phyloP scores from a whole-genome alignment of 257 asterid species.

The Fraxinus quadrangulata region DNA sequence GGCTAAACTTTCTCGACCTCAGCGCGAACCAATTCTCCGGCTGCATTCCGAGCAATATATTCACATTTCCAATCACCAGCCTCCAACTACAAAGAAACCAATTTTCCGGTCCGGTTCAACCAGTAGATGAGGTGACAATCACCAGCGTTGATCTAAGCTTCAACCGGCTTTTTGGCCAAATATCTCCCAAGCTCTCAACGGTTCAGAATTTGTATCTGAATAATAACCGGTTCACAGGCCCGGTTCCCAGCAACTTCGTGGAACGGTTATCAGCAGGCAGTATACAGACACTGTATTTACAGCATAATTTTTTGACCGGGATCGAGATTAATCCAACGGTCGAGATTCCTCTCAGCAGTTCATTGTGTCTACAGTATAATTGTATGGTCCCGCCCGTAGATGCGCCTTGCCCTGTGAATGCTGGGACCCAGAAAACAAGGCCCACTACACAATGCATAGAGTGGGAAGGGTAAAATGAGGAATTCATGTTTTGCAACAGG shows the following conservation, averaged over 20 bases:
- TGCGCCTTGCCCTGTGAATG: constrained; percentile 80
- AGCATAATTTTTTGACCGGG: constrained; percentile 85
- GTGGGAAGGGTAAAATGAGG: constrained; percentile 63
- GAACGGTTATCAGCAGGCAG: constrained; percentile 66
- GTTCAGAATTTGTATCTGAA: constrained; percentile 76
- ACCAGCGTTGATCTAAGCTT: constrained; percentile 78
- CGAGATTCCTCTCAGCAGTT: constrained; percentile 68
- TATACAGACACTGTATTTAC: constrained; percentile 62
- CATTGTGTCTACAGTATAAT: constrained; percentile 87
- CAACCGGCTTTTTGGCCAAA: constrained; percentile 71
- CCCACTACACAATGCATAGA: constrained; percentile 71
- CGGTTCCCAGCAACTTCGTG: constrained; percentile 69
- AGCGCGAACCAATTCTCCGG: constrained; percentile 82
- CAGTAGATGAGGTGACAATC: constrained; percentile 51
- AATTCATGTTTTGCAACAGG: not conserved
- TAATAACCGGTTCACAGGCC: constrained; percentile 83
- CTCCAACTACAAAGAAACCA: constrained; percentile 80
- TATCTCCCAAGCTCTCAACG: constrained; percentile 71
- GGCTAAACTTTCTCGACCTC: constrained; percentile 64
- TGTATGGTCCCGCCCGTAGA: constrained; percentile 84
- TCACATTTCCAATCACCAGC: constrained; percentile 54
- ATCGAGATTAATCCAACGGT: constrained; percentile 75
- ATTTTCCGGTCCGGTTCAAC: constrained; percentile 63
- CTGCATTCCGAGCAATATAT: constrained; percentile 50
- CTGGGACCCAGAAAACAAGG: constrained; percentile 81